Percentiles rank a stretch among this genome's conserved stretches.
phyloP scores from a whole-genome alignment of 306 rosid genomes.

The Vigna nakashimae region DNA sequence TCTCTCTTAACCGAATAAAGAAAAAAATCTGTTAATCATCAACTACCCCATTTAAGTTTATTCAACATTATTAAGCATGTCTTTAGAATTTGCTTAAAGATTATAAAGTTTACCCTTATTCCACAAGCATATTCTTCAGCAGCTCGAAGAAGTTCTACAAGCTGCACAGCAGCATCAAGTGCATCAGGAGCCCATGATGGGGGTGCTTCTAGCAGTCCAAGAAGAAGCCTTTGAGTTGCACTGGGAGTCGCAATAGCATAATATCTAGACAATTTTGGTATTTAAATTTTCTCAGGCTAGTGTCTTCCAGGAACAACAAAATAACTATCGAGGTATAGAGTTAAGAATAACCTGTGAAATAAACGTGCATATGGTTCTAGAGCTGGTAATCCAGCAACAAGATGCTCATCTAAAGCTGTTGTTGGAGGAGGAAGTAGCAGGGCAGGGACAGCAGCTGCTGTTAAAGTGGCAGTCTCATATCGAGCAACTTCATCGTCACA shows the following conservation, averaged over 20 bases:
- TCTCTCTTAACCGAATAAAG: no score
- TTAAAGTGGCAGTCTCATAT: conserved; percentile 86
- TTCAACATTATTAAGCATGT: no score
- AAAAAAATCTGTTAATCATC: no score
- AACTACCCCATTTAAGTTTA: no score
- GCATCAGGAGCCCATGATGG: conserved; percentile 99
- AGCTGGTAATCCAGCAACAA: conserved; percentile 92
- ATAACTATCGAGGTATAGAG: conserved; percentile 25
- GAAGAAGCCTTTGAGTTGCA: conserved; percentile 96
- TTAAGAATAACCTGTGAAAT: conserved; percentile 73
- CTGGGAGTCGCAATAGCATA: conserved; percentile 97
- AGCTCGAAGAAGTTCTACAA: conserved; percentile 93
- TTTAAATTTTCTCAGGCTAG: neutral
- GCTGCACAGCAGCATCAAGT: conserved; percentile 93
- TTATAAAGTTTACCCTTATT: conserved; percentile 70
- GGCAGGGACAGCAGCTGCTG: conserved; percentile 92
- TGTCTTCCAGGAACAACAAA: neutral
- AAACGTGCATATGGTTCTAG: conserved; percentile 94
- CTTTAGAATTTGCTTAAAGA: conserved; percentile 1
- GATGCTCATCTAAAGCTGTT: conserved; percentile 88
- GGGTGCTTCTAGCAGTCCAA: conserved; percentile 92
- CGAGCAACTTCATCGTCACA: conserved; percentile 91
- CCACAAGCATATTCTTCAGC: conserved; percentile 95
- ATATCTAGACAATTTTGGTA: conserved; percentile 57
- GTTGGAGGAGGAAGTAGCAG: conserved; percentile 94